Evolutionary conservation across 2,329 filamentous ascomycete species (phyloP).

Genomic region (Arachnomyces sp.): DNA sequence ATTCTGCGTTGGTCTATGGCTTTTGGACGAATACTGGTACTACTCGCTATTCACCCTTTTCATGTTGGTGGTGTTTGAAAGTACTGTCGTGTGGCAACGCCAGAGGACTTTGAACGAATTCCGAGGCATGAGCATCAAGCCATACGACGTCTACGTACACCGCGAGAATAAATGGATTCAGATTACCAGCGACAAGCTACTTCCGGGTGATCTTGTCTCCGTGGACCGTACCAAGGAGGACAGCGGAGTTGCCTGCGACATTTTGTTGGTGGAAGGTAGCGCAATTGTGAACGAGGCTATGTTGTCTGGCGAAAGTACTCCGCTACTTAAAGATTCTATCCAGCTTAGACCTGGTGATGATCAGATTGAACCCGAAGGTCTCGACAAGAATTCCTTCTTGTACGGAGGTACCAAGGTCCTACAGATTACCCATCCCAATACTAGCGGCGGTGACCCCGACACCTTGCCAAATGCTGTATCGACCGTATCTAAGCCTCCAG

Average conservation of each 20-base stretch:
- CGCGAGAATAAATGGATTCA: slow-evolving; percentile 81
- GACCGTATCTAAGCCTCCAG: slow-evolving; percentile 74
- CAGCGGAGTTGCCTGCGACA: slow-evolving; percentile 92
- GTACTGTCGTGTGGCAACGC: slow-evolving; percentile 97
- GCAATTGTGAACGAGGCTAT: slow-evolving; percentile 99
- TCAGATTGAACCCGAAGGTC: slow-evolving; percentile 71
- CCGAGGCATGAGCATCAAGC: slow-evolving; percentile 98
- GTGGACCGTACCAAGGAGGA: slow-evolving; percentile 93
- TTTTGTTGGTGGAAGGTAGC: slow-evolving; percentile 87
- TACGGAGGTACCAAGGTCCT: slow-evolving; percentile 97
- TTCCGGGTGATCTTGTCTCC: slow-evolving; percentile 89
- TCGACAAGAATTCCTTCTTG: slow-evolving; percentile 95
- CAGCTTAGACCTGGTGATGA: slow-evolving; percentile 80
- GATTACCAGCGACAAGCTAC: slow-evolving; percentile 78
- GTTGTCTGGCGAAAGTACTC: slow-evolving; percentile 96
- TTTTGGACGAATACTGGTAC: slow-evolving; percentile 99
- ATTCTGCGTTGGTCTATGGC: slow-evolving; percentile 97
- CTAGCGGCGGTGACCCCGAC: slow-evolving; percentile 55
- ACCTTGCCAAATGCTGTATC: slow-evolving; percentile 59
- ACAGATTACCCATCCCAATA: slow-evolving; percentile 81
- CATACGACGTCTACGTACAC: slow-evolving; percentile 88
- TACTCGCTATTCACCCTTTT: slow-evolving; percentile 98
- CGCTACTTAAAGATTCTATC: slow-evolving; percentile 89
- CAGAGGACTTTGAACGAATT: slow-evolving; percentile 94
- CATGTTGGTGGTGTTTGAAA: slow-evolving; percentile 97